Percentiles rank a stretch among this genome's conserved stretches.
phyloP scores from a whole-genome alignment of 306 rosid species.

The Rosa chinensis region DNA sequence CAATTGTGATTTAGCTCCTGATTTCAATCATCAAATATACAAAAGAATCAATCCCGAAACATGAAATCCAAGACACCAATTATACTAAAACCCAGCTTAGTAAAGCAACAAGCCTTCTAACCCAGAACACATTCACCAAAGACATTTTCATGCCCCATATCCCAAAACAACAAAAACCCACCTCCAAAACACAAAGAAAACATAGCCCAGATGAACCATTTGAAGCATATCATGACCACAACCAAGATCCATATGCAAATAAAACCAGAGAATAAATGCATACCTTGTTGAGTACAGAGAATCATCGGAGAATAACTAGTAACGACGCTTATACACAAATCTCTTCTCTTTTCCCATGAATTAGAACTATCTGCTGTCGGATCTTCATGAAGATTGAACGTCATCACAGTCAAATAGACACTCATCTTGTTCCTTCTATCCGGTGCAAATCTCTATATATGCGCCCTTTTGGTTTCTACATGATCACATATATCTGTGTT shows the following conservation, averaged over 20 bases:
- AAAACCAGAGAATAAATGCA: not conserved
- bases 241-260: constrained; percentile 29
- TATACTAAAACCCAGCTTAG: not conserved
- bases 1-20: constrained; percentile 83
- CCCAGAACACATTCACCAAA: constrained; percentile 18
- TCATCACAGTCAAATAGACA: constrained; percentile 85
- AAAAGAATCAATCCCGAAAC: constrained; percentile 22
- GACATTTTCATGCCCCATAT: constrained; percentile 17
- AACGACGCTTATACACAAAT: constrained; percentile 77
- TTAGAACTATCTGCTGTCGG: constrained; percentile 77
- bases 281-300: constrained; percentile 96
- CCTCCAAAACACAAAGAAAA: constrained; percentile 28
- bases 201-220: constrained; percentile 38
- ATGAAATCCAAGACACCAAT: constrained; percentile 12
- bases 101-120: constrained; percentile 22
- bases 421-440: constrained; percentile 53
- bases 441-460: not conserved
- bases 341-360: constrained; percentile 96
- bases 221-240: constrained; percentile 32
- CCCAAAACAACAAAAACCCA: constrained; percentile 33
- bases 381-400: constrained; percentile 96
- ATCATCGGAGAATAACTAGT: constrained; percentile 81
- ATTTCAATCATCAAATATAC: not conserved
- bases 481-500: constrained; percentile 11
- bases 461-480: constrained; percentile 23